Percentiles rank a stretch among this genome's conserved stretches.
These are phyloP conservation scores for Comarum palustre DNA, from an alignment of 306 rosid genomes.

Conservation along the genomic window DNA sequence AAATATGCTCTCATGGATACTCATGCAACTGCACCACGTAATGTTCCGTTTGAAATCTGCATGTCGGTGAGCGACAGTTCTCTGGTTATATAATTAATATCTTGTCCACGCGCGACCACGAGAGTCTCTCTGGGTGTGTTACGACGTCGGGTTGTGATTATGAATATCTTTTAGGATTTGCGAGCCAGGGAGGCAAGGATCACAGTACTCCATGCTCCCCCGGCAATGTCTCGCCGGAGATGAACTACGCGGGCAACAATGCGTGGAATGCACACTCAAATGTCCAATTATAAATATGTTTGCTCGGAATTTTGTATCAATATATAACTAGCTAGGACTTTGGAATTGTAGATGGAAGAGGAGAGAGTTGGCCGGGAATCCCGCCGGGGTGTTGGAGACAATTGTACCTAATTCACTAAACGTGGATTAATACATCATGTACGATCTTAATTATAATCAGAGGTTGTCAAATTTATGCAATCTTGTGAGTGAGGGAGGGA, in stretches of 20 bases:
- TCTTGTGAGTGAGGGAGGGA: conserved; percentile 22
- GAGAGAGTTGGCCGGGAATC: conserved; percentile 47
- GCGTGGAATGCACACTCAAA: not conserved
- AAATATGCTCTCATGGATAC: too few species aligned
- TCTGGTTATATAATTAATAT: too few species aligned
- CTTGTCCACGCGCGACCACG: not conserved
- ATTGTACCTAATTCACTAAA: conserved; percentile 21
- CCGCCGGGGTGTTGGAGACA: conserved; percentile 35
- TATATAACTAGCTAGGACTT: not conserved
- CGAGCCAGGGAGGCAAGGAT: not conserved
- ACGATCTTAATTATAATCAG: conserved; percentile 16
- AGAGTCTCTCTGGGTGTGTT: not conserved
- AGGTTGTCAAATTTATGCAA: conserved; percentile 34
- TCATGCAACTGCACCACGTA: not conserved
- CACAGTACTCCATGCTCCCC: not conserved
- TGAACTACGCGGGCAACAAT: not conserved
- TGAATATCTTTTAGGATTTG: not conserved
- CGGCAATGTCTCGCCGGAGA: not conserved
- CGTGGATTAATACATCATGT: conserved; percentile 2
- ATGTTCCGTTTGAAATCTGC: not conserved
- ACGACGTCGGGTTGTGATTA: not conserved
- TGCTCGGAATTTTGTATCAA: not conserved
- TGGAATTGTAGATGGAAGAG: not conserved
- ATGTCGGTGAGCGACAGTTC: conserved; percentile 6
- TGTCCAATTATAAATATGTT: not conserved